Evolutionary conservation across 2,329 filamentous ascomycete species (phyloP).

Genomic region (Verticillium nonalfalfae): DNA sequence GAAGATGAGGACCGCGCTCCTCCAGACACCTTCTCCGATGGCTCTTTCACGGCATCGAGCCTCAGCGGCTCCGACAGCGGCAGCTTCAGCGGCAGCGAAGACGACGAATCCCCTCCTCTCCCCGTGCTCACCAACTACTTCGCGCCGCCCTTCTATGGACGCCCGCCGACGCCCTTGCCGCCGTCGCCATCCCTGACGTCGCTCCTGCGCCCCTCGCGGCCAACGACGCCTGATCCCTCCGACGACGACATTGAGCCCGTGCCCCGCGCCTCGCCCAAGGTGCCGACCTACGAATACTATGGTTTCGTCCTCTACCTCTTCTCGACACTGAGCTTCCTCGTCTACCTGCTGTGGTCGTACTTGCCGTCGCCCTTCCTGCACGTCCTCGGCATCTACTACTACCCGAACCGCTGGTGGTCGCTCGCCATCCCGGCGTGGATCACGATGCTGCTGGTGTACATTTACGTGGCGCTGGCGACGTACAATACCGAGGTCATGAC

Average conservation of each 20-base stretch:
- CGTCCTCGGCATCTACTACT: conserved; percentile 91
- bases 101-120: conserved; percentile 20
- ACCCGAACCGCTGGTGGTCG: conserved; percentile 96
- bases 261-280: conserved; percentile 80
- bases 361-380: conserved; percentile 88
- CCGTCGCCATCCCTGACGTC: conserved; percentile 91
- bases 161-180: conserved; percentile 89
- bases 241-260: conserved; percentile 78
- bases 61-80: neutral
- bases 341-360: conserved; percentile 76
- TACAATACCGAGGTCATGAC: conserved; percentile 92
- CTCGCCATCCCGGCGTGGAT: conserved; percentile 86
- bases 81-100: conserved; percentile 2
- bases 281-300: conserved; percentile 99
- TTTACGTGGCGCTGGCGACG: conserved; percentile 83
- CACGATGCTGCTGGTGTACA: conserved; percentile 83
- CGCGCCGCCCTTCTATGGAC: conserved; percentile 89
- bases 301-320: conserved; percentile 96
- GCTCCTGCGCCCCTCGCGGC: conserved; percentile 82
- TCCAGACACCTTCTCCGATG: conserved; percentile 3
- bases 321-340: conserved; percentile 72
- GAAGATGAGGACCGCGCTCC: conserved; percentile 12
- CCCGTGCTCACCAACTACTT: conserved; percentile 49
- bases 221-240: conserved; percentile 86
- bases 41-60: neutral